Evolutionary conservation across 345 rosid species (phyloP).

Genomic region (Rhizophora apiculata): DNA sequence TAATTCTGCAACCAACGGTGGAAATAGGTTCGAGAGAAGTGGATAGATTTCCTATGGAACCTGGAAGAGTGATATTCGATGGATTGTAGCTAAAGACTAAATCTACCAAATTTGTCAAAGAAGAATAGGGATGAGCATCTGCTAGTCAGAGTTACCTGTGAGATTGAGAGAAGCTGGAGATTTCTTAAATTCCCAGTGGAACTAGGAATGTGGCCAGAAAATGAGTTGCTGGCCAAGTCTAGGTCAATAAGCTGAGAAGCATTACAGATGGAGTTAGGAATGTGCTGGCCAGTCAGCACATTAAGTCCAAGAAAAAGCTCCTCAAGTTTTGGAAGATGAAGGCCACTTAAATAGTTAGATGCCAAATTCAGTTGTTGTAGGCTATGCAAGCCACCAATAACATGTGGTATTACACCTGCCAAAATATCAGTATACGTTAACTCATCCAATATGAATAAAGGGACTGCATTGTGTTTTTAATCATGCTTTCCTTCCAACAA

Average conservation of each 20-base stretch:
- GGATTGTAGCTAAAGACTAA: neutral
- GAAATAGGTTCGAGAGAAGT: neutral
- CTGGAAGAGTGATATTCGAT: constrained; percentile 1
- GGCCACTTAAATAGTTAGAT: neutral
- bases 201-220: constrained; percentile 21
- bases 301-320: constrained; percentile 9
- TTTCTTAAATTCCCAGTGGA: constrained; percentile 11
- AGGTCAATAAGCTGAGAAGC: constrained; percentile 8
- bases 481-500: no score
- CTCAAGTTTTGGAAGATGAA: constrained; percentile 19
- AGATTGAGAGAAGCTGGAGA: constrained; percentile 16
- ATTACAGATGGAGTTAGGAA: constrained; percentile 23
- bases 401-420: neutral
- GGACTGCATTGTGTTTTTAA: no score
- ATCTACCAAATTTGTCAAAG: constrained; percentile 2
- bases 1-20: constrained; percentile 6
- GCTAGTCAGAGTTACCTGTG: constrained; percentile 1
- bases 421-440: no score
- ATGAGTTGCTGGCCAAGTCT: constrained; percentile 6
- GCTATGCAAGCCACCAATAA: neutral
- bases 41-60: constrained; percentile 11
- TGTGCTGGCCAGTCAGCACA: constrained; percentile 7
- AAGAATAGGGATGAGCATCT: neutral
- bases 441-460: no score
- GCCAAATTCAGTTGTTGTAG: neutral